Conservation (phyloP, 108 stramenopile genomes). For the Cylindrotheca fusiformis region DNA sequence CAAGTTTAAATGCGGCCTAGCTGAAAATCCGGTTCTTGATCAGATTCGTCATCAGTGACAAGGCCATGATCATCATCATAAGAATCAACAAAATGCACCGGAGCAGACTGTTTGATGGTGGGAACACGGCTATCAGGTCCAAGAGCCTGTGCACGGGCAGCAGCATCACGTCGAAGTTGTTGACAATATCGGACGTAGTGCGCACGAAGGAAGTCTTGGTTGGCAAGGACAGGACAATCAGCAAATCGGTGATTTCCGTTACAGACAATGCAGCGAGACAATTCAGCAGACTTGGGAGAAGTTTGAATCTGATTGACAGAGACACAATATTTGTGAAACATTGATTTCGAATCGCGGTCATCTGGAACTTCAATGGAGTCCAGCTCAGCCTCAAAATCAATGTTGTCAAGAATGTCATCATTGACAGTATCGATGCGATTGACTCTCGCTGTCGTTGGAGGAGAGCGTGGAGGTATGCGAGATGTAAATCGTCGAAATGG, state of each 20-base stretch:
- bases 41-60: background rate
- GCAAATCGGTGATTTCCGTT: constrained; percentile 1
- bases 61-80: background rate
- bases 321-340: background rate
- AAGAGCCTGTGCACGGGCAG: background rate
- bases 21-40: constrained; percentile 5
- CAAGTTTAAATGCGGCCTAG: constrained; percentile 6
- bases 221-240: background rate
- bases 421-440: too few species aligned
- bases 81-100: background rate
- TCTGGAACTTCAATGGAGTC: constrained; percentile 5
- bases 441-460: too few species aligned
- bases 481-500: background rate
- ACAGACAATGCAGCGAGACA: background rate
- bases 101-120: background rate
- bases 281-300: background rate
- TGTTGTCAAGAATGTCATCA: too few species aligned
- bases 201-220: background rate
- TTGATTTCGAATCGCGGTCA: background rate
- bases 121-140: background rate
- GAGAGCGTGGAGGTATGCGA: background rate
- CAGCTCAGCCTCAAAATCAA: background rate
- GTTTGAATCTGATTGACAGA: background rate
- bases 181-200: too few species aligned
- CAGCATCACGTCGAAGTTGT: background rate